Evolutionary conservation across 2,329 filamentous ascomycete species (phyloP), one percentile per base, ranked within the genome.

Genomic region (Onygenales sp.): DNA sequence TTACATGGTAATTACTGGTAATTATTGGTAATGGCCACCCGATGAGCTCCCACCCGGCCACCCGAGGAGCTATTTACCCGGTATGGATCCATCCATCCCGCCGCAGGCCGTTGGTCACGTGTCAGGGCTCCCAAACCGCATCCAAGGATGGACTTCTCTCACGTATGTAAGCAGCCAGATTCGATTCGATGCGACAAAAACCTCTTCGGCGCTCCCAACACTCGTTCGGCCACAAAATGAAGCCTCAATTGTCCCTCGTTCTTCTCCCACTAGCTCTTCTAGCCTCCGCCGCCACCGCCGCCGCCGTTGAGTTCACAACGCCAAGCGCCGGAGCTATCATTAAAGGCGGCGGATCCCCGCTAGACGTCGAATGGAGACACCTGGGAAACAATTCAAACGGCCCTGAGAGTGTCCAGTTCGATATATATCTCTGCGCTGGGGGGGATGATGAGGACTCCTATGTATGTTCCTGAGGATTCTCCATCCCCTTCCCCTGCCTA

Each of bases 341-440:
- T 82, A 21, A 65, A 74, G 46, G 75, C 72, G 17, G 17, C 13
- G 79, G 77, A 45, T 70, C 74, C 51, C 64, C 74, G 11, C 71
- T 86, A 47, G 73, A 72, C 3, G 71, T 83, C 14, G 69, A 74
- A 58, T 85, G 81, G 81, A 71, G 73, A 54, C 81, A 84, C 14
- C 76, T 75, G 32, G 77, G 77, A 42, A 68, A 68, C 17, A 66
- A 72, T 43, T 80, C 81, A 2, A 63, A 69, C 2, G 64, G 83
- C 38, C 63, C 75, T 7, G 72, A 78, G 54, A 70, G 84, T 43
- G 65, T 69, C 2, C 72, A 73, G 14, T 87, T 82, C 65, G 71
- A 79, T 56, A 66, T 87, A 47, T 79, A 78, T 59, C 69, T 87
- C 21, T 81, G 80, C 61, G 78, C 80, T 6, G 83, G 83, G 52